These are phyloP conservation scores for Phytophthora colocasiae DNA, from an alignment of 352 stramenopile genomes.

Conservation along the genomic window DNA sequence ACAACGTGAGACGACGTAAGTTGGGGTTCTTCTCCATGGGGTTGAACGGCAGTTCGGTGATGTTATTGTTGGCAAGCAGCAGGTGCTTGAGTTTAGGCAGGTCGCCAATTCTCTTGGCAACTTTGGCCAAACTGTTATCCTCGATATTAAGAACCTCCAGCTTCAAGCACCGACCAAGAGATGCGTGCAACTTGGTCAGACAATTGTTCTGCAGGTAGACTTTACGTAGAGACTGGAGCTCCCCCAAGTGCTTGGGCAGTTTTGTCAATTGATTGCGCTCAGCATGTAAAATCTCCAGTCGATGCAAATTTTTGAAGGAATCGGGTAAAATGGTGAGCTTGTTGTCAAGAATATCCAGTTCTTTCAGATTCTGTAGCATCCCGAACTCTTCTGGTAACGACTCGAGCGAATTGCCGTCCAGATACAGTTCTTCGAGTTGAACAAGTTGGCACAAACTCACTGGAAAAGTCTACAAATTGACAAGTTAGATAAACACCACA, in stretches of 20 bases:
- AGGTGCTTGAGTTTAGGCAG: conserved; percentile 83
- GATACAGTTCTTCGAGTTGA: conserved; percentile 85
- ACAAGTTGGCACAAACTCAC: conserved; percentile 66
- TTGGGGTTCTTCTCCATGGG: conserved; percentile 70
- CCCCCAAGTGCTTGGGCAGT: conserved; percentile 81
- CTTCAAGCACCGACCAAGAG: conserved; percentile 74
- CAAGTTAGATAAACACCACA: background rate
- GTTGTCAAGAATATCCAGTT: conserved; percentile 83
- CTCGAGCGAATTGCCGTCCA: conserved; percentile 81
- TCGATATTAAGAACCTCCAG: conserved; percentile 89
- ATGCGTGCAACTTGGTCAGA: conserved; percentile 81
- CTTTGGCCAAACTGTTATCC: conserved; percentile 83
- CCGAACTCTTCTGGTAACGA: conserved; percentile 78
- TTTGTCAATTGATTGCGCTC: conserved; percentile 79
- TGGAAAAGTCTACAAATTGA: conserved; percentile 53
- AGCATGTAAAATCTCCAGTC: conserved; percentile 84
- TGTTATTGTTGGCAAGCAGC: conserved; percentile 85
- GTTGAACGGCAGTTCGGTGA: conserved; percentile 84
- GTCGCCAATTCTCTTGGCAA: conserved; percentile 85
- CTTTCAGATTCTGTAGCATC: conserved; percentile 71
- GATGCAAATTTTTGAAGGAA: conserved; percentile 70
- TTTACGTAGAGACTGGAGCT: conserved; percentile 71
- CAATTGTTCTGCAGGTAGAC: conserved; percentile 89
- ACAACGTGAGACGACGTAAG: conserved; percentile 83
- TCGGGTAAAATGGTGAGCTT: conserved; percentile 65